Evolutionary conservation across 2,329 filamentous ascomycete genomes (phyloP).

Genomic region (Cytospora chrysosperma): DNA sequence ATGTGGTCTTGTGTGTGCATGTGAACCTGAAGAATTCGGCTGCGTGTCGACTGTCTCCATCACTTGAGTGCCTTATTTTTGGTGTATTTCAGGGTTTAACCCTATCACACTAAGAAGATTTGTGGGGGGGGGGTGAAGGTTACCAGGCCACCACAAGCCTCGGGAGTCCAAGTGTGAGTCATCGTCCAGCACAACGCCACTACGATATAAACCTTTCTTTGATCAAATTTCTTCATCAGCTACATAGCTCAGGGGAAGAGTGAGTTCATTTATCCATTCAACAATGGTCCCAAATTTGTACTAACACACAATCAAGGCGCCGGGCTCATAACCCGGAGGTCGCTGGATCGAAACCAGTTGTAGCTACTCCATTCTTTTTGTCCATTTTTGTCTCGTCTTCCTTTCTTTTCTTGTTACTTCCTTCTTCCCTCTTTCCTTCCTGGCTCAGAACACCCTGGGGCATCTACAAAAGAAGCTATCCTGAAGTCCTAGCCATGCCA

Average conservation of each 20-base stretch:
- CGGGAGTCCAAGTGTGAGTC: not conserved
- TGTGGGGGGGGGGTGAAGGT: not conserved
- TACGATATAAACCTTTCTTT: not conserved
- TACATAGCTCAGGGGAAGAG: constrained; percentile 23
- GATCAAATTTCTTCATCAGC: not conserved
- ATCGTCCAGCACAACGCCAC: not conserved
- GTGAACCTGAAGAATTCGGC: no score
- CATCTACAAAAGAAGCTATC: no score
- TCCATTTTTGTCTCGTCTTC: not conserved
- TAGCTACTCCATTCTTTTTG: constrained; percentile 8
- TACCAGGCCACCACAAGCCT: not conserved
- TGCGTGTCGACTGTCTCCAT: no score
- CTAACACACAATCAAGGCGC: constrained; percentile 1
- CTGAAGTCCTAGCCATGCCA: no score
- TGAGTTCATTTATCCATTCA: not conserved
- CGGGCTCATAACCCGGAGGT: constrained; percentile 23
- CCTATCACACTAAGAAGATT: not conserved
- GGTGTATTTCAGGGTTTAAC: not conserved
- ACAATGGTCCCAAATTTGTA: not conserved
- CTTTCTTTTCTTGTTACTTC: not conserved
- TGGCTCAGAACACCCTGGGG: no score
- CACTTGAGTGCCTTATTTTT: no score
- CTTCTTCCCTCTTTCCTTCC: no score
- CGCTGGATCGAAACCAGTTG: constrained; percentile 20
- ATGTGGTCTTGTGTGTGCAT: not conserved